Evolutionary conservation across 2,329 filamentous ascomycete species (phyloP), one percentile per base, ranked within the genome.

Genomic region (Cylindrodendrum hubeiense): DNA sequence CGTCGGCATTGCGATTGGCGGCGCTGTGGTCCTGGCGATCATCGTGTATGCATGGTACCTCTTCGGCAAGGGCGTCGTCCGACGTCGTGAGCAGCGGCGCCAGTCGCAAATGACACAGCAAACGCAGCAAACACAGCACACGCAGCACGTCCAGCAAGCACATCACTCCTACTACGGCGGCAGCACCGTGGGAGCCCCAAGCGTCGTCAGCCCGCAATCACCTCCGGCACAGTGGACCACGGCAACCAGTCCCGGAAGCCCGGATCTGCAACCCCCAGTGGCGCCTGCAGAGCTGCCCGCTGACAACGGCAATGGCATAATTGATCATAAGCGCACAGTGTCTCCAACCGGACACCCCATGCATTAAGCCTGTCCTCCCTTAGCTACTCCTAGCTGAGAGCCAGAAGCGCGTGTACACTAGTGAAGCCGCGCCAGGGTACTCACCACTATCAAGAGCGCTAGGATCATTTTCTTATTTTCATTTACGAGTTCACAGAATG

Each of bases 1-100:
- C 34, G 77, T 73, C 2, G 82, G 83, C 37, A 82, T 84, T 43
- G 78, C 77, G 4, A 69, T 83, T 15, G 82, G 78, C 7, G 73
- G 76, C 22, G 75, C 63, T 0, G 67, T 71, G 1, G 74, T 66
- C 0, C 28, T 63, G n/a, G 60, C 26, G 5, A 46, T 78, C 1
- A 12, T 80, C 13, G 60, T 70, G 3, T 34, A 76, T 10, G 24
- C 74, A 7, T 63, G 60, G 60, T 58, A 51, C 44, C 37, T 33
- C n/a, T 39, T 63, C 22, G 60, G 60, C 26, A 39, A 30, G n/a
- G 33, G 19, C 4, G 53, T 63, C 26, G 39, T 63, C 26, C 54
- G 54, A 15, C 52, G 53, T 8, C 60, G 60, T 4, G 39, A 52
- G 21, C 21, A 46, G 44, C 46, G 37, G 39, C 53, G 44, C 13